Base-by-base conservation (phyloP, 805 yeast genomes). In the Metschnikowia colocasiae region DNA sequence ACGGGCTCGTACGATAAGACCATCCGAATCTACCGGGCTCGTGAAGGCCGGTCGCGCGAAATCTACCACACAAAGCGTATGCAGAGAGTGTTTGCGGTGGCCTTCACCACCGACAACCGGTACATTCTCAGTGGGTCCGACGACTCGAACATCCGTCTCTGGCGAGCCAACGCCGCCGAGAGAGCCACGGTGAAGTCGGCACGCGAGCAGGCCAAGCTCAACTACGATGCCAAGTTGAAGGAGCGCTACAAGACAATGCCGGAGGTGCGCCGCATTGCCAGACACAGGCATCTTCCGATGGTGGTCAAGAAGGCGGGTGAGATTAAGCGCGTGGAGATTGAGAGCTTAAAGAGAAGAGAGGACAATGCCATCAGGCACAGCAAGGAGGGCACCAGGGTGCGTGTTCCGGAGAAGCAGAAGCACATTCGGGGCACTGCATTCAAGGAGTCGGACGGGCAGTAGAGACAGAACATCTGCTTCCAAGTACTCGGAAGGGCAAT, bases 181-280 rank as follows among this genome's bases (percentile, higher is more conserved):
- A 77, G 97, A 60, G 76, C 95, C 1, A 82, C 82, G 48, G 84
- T 89, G 52, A 87, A 87, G 68, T 82, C 94, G 2, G 71, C 94
- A 8, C 80, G 86, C 59, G 86, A 88, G 68, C 80, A 94, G 63
- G 69, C 83, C 58, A 87, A 88, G 67, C 71, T 90, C 58, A 97
- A 92, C 67, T 92, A 94, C 68, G 96, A 89, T 64, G 87, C 81
- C 45, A 92, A 95, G 42, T 78, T 94, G 66, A 91, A 91, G 68
- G 95, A 92, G 61, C 79, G 96, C 63, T 94, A 80, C 76, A 87
- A 87, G 71, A 83, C 84, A 71, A 91, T 94, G 98, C 99, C 99
- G 1, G 99, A 94, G 67, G 85, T 94, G 60, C 81, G 81, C 61
- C 79, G 97, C 59, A 94, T 94, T 52, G 72, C 89, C 25, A 81